Evolutionary conservation across 495 filamentous ascomycete species (phyloP), one percentile per base, ranked within the genome.

Genomic region (Penicillium egyptiacum): DNA sequence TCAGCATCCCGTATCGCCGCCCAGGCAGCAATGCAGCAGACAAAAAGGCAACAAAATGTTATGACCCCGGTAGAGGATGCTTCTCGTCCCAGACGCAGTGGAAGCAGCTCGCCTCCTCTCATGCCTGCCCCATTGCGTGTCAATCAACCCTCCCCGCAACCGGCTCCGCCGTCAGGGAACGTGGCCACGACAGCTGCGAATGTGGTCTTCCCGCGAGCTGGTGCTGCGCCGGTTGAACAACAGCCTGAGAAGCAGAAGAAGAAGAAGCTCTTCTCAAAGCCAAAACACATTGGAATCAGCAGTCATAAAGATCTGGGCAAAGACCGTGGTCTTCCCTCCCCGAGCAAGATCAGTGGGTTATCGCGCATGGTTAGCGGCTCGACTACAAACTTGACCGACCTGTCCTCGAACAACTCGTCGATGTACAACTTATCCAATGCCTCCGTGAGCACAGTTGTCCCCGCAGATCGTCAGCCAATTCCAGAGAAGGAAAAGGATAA

Each of bases 251-350:
- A 93, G 71, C 91, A 89, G 73, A 90, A 88, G 20, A 95, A 92
- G 74, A 91, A 91, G 71, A 96, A 95, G 73, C 79, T 96, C 6
- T 96, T 96, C 68, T 92, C 89, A 2, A 88, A 92, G 57, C 91
- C 90, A 4, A 92, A 90, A 66, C 90, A 87, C 68, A 89, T 93
- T 46, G 84, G 83, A 10, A 87, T 89, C 51, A 86, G 84, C 50
- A 86, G 86, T 45, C 90, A 94, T 39, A 85, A 81, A 56, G 83
- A 86, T 48, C 71, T 76, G 26, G 64, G 76, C 14, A 90, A 87
- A 67, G 82, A 88, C 19, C 83, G 84, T 54, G 83, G 85, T 4
- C 71, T 92, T 19, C 89, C 92, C 1, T 95, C 90, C 39, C 92
- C 92, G 4, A 88, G 85, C 53, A 96, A 94, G 77, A 82, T 91